These are phyloP conservation scores for Podila epicladia DNA, from an alignment of 192 early-diverging fungal genomes.

Conservation along the genomic window DNA sequence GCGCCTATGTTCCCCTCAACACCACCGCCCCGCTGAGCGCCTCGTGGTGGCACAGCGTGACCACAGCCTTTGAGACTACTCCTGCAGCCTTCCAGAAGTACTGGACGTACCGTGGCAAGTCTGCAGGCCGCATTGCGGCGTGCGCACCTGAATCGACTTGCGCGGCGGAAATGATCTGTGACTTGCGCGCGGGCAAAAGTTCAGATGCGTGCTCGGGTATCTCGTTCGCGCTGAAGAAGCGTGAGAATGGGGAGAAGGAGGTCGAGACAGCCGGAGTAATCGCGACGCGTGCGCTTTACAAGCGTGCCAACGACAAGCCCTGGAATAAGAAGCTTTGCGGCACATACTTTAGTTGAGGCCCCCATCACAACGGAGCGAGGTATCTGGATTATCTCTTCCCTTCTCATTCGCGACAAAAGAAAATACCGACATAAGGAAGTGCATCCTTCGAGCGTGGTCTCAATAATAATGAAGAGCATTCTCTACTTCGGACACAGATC, in stretches of 20 bases:
- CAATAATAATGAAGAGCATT: too few species aligned
- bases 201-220: slow-evolving; percentile 26
- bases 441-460: too few species aligned
- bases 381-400: too few species aligned
- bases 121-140: slow-evolving; percentile 3
- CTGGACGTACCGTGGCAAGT: slow-evolving; percentile 51
- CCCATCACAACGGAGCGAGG: too few species aligned
- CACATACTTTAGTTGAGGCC: background rate
- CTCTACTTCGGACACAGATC: too few species aligned
- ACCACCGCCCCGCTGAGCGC: slow-evolving; percentile 37
- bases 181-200: slow-evolving; percentile 32
- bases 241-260: background rate
- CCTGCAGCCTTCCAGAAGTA: slow-evolving; percentile 51
- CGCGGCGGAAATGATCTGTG: slow-evolving; percentile 21
- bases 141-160: slow-evolving; percentile 24
- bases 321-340: slow-evolving; percentile 44
- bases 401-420: background rate
- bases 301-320: slow-evolving; percentile 14
- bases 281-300: slow-evolving; percentile 2
- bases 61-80: slow-evolving; percentile 46
- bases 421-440: background rate
- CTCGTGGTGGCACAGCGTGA: slow-evolving; percentile 64
- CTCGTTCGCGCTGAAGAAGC: slow-evolving; percentile 7
- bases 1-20: slow-evolving; percentile 20
- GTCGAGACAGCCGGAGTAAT: background rate